Evolutionary conservation across 352 stramenopile species (phyloP).

Genomic region (Saprolegnia diclina): DNA sequence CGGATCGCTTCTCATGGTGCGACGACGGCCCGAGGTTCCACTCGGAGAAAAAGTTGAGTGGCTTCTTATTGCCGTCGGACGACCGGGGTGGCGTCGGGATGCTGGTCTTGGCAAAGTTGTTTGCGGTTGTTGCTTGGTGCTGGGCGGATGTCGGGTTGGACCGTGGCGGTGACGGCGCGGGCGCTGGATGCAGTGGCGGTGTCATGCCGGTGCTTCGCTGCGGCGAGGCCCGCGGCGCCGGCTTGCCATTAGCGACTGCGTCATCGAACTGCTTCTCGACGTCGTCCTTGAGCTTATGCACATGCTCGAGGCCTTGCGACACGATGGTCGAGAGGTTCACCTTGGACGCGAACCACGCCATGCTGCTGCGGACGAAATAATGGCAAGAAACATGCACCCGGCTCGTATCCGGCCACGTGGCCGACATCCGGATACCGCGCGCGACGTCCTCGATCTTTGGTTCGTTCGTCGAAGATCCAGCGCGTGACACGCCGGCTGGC

Average conservation of each 20-base stretch:
- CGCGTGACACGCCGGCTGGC: not conserved
- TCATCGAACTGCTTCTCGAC: slow-evolving; percentile 86
- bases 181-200: not conserved
- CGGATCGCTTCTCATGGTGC: not conserved
- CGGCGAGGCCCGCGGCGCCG: not conserved
- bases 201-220: not conserved
- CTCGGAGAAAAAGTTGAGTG: slow-evolving; percentile 15
- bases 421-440: not conserved
- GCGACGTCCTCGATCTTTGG: not conserved
- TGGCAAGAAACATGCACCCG: slow-evolving; percentile 13
- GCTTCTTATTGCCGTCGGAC: slow-evolving; percentile 7
- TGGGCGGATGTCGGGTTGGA: slow-evolving; percentile 3
- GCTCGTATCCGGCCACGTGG: slow-evolving; percentile 8
- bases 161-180: not conserved
- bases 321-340: slow-evolving; percentile 81
- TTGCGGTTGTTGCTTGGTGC: not conserved
- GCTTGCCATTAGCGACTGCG: slow-evolving; percentile 40
- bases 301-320: slow-evolving; percentile 76
- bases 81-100: not conserved
- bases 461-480: not conserved
- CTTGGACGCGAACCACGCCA: slow-evolving; percentile 24
- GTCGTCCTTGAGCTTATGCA: slow-evolving; percentile 74
- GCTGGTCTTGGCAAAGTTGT: not conserved
- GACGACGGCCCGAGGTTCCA: not conserved
- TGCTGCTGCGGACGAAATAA: not conserved